phyloP scores from a whole-genome alignment of 1,284 basidiomycete genomes.

The Puccinia polysora region DNA sequence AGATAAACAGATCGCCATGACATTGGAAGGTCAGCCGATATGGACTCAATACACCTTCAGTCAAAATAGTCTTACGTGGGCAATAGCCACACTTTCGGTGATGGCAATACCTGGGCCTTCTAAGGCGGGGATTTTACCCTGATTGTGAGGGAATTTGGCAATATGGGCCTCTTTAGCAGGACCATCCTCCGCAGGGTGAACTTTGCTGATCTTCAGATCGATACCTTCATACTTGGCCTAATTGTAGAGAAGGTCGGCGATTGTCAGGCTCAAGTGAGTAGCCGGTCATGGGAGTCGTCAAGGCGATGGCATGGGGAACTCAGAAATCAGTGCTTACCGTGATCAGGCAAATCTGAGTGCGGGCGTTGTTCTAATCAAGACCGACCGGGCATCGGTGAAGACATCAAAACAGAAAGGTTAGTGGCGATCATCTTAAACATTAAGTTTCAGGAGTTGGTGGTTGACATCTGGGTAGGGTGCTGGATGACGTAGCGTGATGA shows the following conservation, averaged over 20 bases:
- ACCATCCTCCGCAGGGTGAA: slow-evolving; percentile 26
- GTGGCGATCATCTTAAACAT: no score
- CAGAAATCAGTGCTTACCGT: slow-evolving; percentile 17
- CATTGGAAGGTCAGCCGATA: background rate
- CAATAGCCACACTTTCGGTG: slow-evolving; percentile 31
- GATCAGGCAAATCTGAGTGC: slow-evolving; percentile 30
- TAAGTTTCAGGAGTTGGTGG: background rate
- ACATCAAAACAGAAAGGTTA: background rate
- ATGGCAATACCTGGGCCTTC: slow-evolving; percentile 26
- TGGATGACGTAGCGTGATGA: background rate
- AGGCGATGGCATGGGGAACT: background rate
- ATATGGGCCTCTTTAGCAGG: slow-evolving; percentile 8
- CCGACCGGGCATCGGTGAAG: background rate
- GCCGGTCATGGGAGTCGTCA: no score
- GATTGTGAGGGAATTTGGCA: slow-evolving; percentile 31
- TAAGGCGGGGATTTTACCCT: slow-evolving; percentile 39
- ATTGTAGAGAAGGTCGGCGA: background rate
- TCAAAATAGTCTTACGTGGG: slow-evolving; percentile 5
- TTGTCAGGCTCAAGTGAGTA: slow-evolving; percentile 6
- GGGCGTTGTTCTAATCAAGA: slow-evolving; percentile 25
- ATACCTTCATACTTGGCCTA: slow-evolving; percentile 36
- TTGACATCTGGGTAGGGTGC: background rate
- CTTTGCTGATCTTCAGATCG: slow-evolving; percentile 11
- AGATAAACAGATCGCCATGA: background rate
- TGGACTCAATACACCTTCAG: background rate